A percentile compares a stretch with the other conserved stretches of the same genome.
These are phyloP conservation scores for Termitomyces sp. DNA, from an alignment of 768 basidiomycete species.

Conservation along the genomic window DNA sequence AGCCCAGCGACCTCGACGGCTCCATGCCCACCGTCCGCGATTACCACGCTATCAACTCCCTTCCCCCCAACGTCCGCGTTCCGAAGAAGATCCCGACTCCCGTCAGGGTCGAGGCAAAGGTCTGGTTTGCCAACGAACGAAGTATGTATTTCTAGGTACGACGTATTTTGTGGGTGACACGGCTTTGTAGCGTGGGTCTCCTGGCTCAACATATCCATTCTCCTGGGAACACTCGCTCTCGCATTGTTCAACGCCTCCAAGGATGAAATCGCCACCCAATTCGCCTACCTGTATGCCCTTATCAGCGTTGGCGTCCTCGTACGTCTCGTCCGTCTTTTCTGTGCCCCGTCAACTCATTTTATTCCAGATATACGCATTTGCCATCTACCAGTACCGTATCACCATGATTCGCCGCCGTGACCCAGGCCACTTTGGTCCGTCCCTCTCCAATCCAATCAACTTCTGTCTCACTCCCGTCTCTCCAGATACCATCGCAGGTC, in stretches of 20 bases:
- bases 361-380: conserved; percentile 79
- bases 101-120: conserved; percentile 88
- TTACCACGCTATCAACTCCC: conserved; percentile 68
- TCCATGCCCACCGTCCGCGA: conserved; percentile 63
- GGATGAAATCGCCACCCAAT: conserved; percentile 65
- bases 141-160: conserved; percentile 62
- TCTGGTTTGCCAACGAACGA: conserved; percentile 97
- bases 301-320: conserved; percentile 75
- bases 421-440: conserved; percentile 84
- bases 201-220: conserved; percentile 83
- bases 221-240: conserved; percentile 81
- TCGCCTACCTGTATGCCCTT: conserved; percentile 80
- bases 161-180: neutral
- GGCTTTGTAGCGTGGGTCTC: conserved; percentile 75
- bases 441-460: neutral
- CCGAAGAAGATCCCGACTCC: conserved; percentile 82
- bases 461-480: neutral
- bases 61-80: conserved; percentile 64
- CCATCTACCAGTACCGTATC: conserved; percentile 82
- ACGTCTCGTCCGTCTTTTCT: conserved; percentile 11
- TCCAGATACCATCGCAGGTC: conserved; percentile 78
- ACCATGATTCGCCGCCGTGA: conserved; percentile 88
- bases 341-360: neutral
- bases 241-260: conserved; percentile 87
- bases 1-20: conserved; percentile 43